A percentile compares a stretch with the other conserved stretches of the same genome.
These are phyloP conservation scores for Butyriboletus regius DNA, from an alignment of 1,284 basidiomycete genomes.

Conservation along the genomic window DNA sequence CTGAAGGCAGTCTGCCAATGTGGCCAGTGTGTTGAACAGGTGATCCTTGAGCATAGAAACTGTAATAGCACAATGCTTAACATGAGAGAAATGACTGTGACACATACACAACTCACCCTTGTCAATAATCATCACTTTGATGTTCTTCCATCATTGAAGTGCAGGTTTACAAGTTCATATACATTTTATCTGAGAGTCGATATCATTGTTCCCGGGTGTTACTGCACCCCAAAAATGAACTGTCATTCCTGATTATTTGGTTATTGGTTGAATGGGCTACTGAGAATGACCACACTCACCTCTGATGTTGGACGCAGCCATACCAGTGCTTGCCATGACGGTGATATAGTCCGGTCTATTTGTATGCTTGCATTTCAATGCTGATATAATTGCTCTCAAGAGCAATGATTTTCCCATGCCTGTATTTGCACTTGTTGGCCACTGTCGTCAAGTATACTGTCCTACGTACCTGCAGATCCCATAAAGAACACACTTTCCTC, in stretches of 20 bases:
- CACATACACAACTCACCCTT: slow-evolving; percentile 47
- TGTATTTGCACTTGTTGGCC: slow-evolving; percentile 22
- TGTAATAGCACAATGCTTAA: slow-evolving; percentile 23
- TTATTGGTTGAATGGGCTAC: neutral
- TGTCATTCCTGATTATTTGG: slow-evolving; percentile 41
- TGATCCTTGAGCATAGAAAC: slow-evolving; percentile 81
- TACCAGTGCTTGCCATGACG: slow-evolving; percentile 63
- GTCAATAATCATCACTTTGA: slow-evolving; percentile 73
- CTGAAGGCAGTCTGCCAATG: slow-evolving; percentile 42
- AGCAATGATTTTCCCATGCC: slow-evolving; percentile 78
- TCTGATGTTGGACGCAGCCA: slow-evolving; percentile 77
- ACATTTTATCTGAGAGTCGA: slow-evolving; percentile 52
- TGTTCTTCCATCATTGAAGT: slow-evolving; percentile 52
- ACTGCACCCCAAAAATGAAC: slow-evolving; percentile 78
- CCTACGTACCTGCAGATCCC: slow-evolving; percentile 44
- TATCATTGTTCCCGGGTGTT: slow-evolving; percentile 54
- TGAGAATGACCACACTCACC: slow-evolving; percentile 35
- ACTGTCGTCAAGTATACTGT: neutral
- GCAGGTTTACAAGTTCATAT: slow-evolving; percentile 52
- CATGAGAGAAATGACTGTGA: too few relatives aligned
- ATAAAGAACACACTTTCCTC: slow-evolving; percentile 49
- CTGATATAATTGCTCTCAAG: slow-evolving; percentile 64
- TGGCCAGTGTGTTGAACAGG: slow-evolving; percentile 61
- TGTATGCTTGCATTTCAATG: slow-evolving; percentile 61
- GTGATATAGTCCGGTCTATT: slow-evolving; percentile 55